These are phyloP conservation scores for Colletotrichum lentis DNA, from an alignment of 2,329 filamentous ascomycete species.

Conservation along the genomic window DNA sequence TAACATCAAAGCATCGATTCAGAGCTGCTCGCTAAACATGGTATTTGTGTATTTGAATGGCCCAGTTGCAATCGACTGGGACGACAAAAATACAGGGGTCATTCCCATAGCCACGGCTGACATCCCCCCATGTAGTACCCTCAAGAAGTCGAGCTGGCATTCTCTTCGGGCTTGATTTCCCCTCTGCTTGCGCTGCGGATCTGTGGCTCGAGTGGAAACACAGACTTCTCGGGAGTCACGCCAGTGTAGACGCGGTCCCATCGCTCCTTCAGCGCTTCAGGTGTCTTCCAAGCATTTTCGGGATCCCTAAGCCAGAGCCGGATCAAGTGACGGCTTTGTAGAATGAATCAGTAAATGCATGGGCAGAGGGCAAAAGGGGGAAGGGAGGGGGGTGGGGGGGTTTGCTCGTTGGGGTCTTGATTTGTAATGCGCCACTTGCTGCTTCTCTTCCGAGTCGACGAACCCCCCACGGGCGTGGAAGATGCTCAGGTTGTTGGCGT, in stretches of 20 bases:
- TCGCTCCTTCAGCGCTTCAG: slow-evolving; percentile 52
- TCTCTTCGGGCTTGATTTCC: slow-evolving; percentile 22
- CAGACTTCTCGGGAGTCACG: slow-evolving; percentile 59
- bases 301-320: slow-evolving; percentile 61
- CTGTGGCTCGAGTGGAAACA: slow-evolving; percentile 64
- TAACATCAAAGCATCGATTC: no score
- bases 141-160: background rate
- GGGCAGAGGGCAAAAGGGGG: no score
- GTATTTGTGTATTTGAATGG: no score
- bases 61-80: no score
- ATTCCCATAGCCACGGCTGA: no score
- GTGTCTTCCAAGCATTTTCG: slow-evolving; percentile 59
- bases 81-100: no score
- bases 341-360: slow-evolving; percentile 40
- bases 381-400: no score
- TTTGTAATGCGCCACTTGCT: slow-evolving; percentile 47
- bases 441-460: slow-evolving; percentile 52
- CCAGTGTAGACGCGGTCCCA: slow-evolving; percentile 64
- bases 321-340: slow-evolving; percentile 55
- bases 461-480: slow-evolving; percentile 63
- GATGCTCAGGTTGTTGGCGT: slow-evolving; percentile 62
- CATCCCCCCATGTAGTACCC: no score
- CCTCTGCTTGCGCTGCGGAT: slow-evolving; percentile 42
- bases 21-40: no score
- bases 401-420: background rate